Base-by-base conservation (phyloP, 768 basidiomycete species). In the Leccinum obscurum region DNA sequence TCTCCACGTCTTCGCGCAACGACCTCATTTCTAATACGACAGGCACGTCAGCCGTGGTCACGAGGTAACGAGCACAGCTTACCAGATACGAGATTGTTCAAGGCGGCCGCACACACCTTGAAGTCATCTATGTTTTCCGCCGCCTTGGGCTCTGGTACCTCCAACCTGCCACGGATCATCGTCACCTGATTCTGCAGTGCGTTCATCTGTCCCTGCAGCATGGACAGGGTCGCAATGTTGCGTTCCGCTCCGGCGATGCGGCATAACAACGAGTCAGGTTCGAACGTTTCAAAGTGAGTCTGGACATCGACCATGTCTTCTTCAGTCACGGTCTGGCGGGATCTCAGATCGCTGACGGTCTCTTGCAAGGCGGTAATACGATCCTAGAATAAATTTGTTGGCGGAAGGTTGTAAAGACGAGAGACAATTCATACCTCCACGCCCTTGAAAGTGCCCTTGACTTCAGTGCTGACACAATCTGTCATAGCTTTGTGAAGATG, bases 81-180 rank as follows among this genome's bases (percentile, higher is more conserved):
- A 84, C 85, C 83, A 39, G 73, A 72, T 11, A 82, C 73, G 9
- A 84, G 67, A 44, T 67, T 72, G 28, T 68, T 71, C 57, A 84
- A 66, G 6, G 72, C 75, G 15, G 70, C 62, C 13, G 80, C 72
- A 60, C 71, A 76, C 13, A 72, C 59, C 66, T 52, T 58, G 28
- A 72, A 52, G 14, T 74, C 72, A n/a, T 58, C 62, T 59, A 37
- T 28, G 62, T n/a, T 44, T n/a, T 44, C 71, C 11, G 41, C 39
- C 8, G 50, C 24, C 26, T 48, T 54, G 24, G 59, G n/a, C 20
- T 67, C 61, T 1, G 58, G 35, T 13, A 59, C 58, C 24, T 74
- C 74, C 34, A 66, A 30, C 58, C 41, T 71, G 15, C 46, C 60
- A 14, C 63, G 70, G 10, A 73, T 57, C 2, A 51, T 61, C n/a